Conservation (phyloP, 1,284 basidiomycete genomes). For the Hypsizygus ulmarius region DNA sequence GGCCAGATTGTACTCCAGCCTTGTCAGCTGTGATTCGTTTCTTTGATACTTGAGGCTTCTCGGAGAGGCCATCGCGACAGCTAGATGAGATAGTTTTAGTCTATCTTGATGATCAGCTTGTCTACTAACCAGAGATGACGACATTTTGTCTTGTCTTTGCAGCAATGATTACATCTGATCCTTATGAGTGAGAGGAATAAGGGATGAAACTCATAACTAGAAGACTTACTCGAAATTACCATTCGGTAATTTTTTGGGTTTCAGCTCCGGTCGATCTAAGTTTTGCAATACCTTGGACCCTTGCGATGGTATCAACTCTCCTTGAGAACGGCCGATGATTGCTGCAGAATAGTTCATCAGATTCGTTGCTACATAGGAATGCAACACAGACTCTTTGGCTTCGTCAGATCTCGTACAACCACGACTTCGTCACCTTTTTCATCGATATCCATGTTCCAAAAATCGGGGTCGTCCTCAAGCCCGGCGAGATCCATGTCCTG, state of each 20-base stretch:
- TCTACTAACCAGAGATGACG: conserved; percentile 66
- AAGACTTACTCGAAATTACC: conserved; percentile 43
- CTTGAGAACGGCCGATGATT: not conserved
- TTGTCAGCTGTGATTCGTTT: conserved; percentile 23
- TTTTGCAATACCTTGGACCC: conserved; percentile 3
- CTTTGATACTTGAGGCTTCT: conserved; percentile 43
- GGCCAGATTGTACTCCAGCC: conserved; percentile 5
- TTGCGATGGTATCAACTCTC: not conserved
- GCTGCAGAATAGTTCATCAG: not conserved
- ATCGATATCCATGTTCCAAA: conserved; percentile 58
- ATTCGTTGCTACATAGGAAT: not conserved
- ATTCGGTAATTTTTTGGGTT: conserved; percentile 29
- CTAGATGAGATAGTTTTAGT: conserved; percentile 34
- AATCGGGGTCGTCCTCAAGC: conserved; percentile 61
- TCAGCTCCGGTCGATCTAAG: not conserved
- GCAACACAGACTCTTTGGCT: conserved; percentile 16
- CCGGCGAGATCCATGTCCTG: conserved; percentile 64
- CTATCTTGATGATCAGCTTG: too few relatives aligned
- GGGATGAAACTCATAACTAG: conserved; percentile 1
- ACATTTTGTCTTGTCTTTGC: conserved; percentile 73
- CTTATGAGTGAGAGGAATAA: not conserved
- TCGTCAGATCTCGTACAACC: conserved; percentile 34
- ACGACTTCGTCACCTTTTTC: conserved; percentile 30
- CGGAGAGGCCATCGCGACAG: conserved; percentile 65
- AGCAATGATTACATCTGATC: conserved; percentile 72